Conservation (phyloP, 108 stramenopile species). For the Aurantiochytrium sp. region DNA sequence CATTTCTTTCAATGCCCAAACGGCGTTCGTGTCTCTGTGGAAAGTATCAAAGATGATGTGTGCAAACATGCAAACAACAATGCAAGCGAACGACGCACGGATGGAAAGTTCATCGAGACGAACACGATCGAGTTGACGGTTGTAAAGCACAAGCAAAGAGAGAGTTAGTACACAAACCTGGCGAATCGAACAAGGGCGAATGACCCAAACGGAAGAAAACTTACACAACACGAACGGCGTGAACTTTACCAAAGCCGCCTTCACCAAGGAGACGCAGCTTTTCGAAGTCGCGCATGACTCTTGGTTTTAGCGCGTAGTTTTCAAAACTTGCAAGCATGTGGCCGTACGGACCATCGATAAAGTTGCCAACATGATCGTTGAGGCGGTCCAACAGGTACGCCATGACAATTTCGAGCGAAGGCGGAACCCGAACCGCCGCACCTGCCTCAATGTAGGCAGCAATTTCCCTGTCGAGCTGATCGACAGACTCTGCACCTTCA, state of each 20-base stretch:
- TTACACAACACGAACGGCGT: conserved; percentile 11
- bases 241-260: neutral
- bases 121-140: no score
- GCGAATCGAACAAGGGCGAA: no score
- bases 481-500: neutral
- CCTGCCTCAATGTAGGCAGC: neutral
- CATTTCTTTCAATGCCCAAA: conserved; percentile 1
- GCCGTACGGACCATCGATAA: neutral
- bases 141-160: no score
- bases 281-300: neutral
- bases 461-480: neutral
- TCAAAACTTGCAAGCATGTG: neutral
- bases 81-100: neutral
- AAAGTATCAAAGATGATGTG: neutral
- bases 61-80: neutral
- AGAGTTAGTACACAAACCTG: no score
- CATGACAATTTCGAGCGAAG: neutral
- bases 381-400: neutral
- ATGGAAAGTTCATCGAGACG: no score
- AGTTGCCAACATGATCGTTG: neutral
- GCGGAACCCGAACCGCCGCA: neutral
- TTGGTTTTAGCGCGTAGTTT: neutral
- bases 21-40: neutral
- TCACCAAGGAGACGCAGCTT: neutral
- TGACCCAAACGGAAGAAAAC: neutral